These are phyloP conservation scores for Glaciozyma antarctica DNA, from an alignment of 768 basidiomycete genomes.

Conservation along the genomic window DNA sequence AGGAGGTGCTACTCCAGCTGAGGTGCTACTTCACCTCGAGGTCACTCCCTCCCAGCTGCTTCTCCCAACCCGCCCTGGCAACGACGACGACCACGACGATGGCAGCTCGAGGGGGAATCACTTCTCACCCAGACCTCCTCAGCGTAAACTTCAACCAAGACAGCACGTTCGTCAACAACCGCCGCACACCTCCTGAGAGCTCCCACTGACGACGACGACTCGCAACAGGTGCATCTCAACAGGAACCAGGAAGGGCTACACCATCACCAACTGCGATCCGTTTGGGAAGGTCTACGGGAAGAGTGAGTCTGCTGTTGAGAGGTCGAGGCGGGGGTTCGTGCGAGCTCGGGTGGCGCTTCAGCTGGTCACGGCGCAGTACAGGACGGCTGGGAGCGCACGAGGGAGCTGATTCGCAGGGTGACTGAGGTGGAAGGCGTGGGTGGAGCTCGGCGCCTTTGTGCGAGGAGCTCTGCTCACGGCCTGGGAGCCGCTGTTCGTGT, in stretches of 20 bases:
- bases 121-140: constrained; percentile 25
- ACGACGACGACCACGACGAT: background rate
- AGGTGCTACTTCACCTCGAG: too few species aligned
- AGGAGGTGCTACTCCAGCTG: too few species aligned
- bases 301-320: constrained; percentile 51
- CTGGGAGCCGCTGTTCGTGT: too few species aligned
- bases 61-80: too few species aligned
- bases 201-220: background rate
- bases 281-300: constrained; percentile 91
- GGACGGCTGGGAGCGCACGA: too few species aligned
- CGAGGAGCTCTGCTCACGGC: too few species aligned
- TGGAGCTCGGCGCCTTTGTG: too few species aligned
- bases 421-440: too few species aligned
- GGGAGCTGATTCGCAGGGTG: too few species aligned
- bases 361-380: background rate
- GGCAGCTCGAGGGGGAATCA: constrained; percentile 28
- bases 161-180: constrained; percentile 57
- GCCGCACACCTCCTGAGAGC: too few species aligned
- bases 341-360: background rate
- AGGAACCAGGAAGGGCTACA: constrained; percentile 89
- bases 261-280: constrained; percentile 95
- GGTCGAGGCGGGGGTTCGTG: background rate
- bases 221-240: constrained; percentile 70
- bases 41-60: too few species aligned
- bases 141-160: constrained; percentile 77